These are phyloP conservation scores for Cairneyella variabilis DNA, from an alignment of 495 filamentous ascomycete genomes.

Conservation along the genomic window DNA sequence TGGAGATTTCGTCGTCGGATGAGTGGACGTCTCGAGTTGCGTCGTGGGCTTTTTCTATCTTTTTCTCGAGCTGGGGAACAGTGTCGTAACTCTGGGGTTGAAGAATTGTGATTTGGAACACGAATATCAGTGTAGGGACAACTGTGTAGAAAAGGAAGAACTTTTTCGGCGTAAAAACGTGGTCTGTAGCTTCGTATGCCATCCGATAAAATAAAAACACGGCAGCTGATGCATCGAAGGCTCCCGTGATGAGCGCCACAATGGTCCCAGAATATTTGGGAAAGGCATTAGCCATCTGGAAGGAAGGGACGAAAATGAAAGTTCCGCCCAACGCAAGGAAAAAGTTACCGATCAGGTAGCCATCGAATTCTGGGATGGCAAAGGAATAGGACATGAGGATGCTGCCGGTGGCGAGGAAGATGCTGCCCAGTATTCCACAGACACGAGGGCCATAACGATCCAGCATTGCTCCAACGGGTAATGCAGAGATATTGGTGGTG, in stretches of 20 bases:
- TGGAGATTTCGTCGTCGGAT: constrained; percentile 36
- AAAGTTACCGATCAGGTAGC: constrained; percentile 72
- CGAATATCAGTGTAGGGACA: constrained; percentile 65
- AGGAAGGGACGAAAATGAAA: constrained; percentile 86
- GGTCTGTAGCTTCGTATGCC: constrained; percentile 57
- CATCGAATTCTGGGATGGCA: constrained; percentile 57
- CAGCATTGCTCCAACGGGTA: constrained; percentile 80
- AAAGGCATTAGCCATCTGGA: constrained; percentile 89
- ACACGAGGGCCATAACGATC: constrained; percentile 79
- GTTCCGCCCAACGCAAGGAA: constrained; percentile 81
- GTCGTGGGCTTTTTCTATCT: constrained; percentile 52
- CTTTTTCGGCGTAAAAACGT: constrained; percentile 56
- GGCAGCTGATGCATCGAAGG: constrained; percentile 84
- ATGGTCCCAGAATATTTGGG: constrained; percentile 81
- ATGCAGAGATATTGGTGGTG: constrained; percentile 69
- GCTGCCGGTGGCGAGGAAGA: constrained; percentile 64
- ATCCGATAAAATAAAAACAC: constrained; percentile 82
- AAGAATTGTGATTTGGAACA: constrained; percentile 70
- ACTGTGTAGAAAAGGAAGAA: constrained; percentile 77
- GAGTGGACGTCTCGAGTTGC: constrained; percentile 33
- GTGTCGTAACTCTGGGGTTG: constrained; percentile 82
- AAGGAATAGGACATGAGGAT: constrained; percentile 65
- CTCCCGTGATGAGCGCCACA: constrained; percentile 78
- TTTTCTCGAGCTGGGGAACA: constrained; percentile 74
- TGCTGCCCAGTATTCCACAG: constrained; percentile 65